A percentile compares a stretch with the other conserved stretches of the same genome.
These are phyloP conservation scores for Stropharia rugosoannulata DNA, from an alignment of 768 basidiomycete species.

Conservation along the genomic window DNA sequence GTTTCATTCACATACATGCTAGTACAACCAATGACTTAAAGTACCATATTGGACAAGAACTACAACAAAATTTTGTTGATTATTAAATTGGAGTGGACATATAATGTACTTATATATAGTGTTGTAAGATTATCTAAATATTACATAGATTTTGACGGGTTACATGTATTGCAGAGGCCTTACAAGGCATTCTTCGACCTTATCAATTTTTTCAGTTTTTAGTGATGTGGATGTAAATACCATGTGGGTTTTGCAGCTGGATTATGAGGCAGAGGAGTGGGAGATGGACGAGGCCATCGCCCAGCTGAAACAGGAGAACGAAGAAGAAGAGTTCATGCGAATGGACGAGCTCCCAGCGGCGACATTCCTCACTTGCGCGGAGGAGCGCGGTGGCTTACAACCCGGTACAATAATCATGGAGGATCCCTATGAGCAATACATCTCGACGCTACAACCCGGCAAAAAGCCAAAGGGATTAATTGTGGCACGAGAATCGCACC, in stretches of 20 bases:
- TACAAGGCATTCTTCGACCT: background rate
- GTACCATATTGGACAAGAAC: no score
- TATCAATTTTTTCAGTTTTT: background rate
- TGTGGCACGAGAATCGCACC: constrained; percentile 2
- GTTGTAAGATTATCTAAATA: background rate
- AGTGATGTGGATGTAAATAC: background rate
- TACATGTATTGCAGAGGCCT: background rate
- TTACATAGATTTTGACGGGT: background rate
- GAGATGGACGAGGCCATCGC: no score
- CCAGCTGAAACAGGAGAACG: no score
- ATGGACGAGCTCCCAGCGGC: background rate
- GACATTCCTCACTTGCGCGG: background rate
- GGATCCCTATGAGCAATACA: constrained; percentile 2
- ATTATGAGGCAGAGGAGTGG: background rate
- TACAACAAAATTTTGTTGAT: background rate
- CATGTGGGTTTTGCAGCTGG: background rate
- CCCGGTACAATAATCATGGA: background rate
- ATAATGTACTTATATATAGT: background rate
- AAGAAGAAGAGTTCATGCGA: no score
- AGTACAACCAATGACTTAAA: no score
- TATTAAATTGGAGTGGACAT: background rate
- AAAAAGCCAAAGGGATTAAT: background rate
- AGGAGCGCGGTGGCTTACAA: background rate
- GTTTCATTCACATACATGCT: no score
- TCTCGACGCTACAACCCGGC: background rate